A percentile compares a stretch with the other conserved stretches of the same genome.
Evolutionary conservation across 2,329 filamentous ascomycete species (phyloP).

Genomic region (Calonectria fujianensis): DNA sequence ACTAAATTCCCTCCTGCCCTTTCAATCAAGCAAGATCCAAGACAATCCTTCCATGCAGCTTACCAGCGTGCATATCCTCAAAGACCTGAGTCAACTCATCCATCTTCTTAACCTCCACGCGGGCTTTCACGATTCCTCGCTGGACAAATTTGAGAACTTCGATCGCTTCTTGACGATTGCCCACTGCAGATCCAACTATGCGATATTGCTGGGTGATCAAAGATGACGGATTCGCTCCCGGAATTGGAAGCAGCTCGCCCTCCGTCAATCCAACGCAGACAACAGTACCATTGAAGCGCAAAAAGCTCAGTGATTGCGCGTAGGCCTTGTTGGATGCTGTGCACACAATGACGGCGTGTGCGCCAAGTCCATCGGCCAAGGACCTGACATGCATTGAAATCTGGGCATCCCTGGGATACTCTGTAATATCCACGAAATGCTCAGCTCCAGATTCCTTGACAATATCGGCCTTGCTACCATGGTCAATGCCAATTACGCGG

Average conservation of each 20-base stretch:
- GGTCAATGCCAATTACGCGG: slow-evolving; percentile 31
- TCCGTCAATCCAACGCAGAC: slow-evolving; percentile 33
- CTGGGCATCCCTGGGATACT: slow-evolving; percentile 6
- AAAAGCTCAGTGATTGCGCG: slow-evolving; percentile 20
- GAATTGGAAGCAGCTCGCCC: slow-evolving; percentile 13
- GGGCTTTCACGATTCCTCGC: slow-evolving; percentile 24
- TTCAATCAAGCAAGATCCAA: slow-evolving; percentile 17
- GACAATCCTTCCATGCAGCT: slow-evolving; percentile 23
- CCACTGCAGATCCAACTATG: slow-evolving; percentile 25
- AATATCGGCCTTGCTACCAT: slow-evolving; percentile 19
- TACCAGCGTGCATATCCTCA: slow-evolving; percentile 27
- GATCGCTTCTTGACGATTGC: slow-evolving; percentile 23
- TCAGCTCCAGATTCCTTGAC: slow-evolving; percentile 26
- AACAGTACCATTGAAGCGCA: slow-evolving; percentile 29
- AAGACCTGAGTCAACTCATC: slow-evolving; percentile 19
- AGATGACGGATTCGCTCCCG: background rate
- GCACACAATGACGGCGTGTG: slow-evolving; percentile 21
- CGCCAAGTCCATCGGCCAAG: slow-evolving; percentile 19
- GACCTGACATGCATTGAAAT: slow-evolving; percentile 2
- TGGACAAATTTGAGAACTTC: slow-evolving; percentile 21
- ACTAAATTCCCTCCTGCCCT: background rate
- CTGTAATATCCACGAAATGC: slow-evolving; percentile 20
- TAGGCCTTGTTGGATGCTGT: slow-evolving; percentile 16
- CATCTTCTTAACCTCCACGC: slow-evolving; percentile 27
- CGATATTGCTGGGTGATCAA: slow-evolving; percentile 21